Evolutionary conservation across 106 monocot genomes (phyloP).

Genomic region (Allium sativum): DNA sequence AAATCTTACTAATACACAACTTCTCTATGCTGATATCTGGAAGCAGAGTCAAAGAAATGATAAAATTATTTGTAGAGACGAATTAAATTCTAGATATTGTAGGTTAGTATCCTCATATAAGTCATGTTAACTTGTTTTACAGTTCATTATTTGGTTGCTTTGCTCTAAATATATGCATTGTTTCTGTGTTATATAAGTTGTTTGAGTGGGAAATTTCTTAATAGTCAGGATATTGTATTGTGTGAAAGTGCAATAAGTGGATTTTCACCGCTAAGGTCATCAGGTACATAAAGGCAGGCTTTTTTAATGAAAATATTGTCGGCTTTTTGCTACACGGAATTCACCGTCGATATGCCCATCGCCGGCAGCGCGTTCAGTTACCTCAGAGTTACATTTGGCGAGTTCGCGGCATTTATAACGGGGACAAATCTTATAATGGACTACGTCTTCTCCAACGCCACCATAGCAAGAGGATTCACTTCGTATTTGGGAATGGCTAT

Average conservation of each 20-base stretch:
- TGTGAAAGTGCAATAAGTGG: no score
- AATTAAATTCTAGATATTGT: slow-evolving; percentile 64
- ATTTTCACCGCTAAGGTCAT: no score
- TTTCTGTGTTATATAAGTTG: no score
- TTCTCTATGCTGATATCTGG: slow-evolving; percentile 51
- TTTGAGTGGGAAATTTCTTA: no score
- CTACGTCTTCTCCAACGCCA: slow-evolving; percentile 95
- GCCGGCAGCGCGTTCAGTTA: slow-evolving; percentile 98
- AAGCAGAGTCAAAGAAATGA: slow-evolving; percentile 42
- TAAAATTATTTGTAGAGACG: slow-evolving; percentile 39
- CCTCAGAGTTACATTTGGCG: slow-evolving; percentile 87
- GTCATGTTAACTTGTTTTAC: no score
- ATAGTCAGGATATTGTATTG: no score
- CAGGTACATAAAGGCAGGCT: no score
- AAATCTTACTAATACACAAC: background rate
- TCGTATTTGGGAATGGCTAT: slow-evolving; percentile 73
- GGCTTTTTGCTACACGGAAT: slow-evolving; percentile 97
- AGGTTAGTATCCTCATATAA: slow-evolving; percentile 20
- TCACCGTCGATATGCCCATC: slow-evolving; percentile 92
- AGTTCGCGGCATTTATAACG: slow-evolving; percentile 84
- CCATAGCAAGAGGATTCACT: slow-evolving; percentile 83
- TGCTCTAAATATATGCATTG: no score
- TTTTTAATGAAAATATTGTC: no score
- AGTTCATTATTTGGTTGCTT: no score
- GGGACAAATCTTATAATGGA: slow-evolving; percentile 94